A percentile compares a stretch with the other conserved stretches of the same genome.
Evolutionary conservation across 306 rosid genomes (phyloP).

Genomic region (Lathyrus aphaca): DNA sequence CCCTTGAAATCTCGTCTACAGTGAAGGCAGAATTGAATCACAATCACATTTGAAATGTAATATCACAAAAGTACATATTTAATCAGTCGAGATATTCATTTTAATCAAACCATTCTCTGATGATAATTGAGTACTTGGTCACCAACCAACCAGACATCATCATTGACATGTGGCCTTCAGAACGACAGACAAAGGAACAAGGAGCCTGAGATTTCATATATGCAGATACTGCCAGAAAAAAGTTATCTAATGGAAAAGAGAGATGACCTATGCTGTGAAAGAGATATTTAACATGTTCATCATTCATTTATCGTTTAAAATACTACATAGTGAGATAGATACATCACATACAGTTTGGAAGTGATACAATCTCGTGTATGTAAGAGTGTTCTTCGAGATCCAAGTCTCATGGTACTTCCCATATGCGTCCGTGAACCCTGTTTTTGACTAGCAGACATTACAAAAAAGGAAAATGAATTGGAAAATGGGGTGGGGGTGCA

Average conservation of each 20-base stretch:
- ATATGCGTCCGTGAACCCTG: slow-evolving; percentile 97
- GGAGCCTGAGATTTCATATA: no score
- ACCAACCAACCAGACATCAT: slow-evolving; percentile 22
- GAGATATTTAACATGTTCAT: slow-evolving; percentile 4
- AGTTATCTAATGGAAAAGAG: background rate
- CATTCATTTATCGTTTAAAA: slow-evolving; percentile 30
- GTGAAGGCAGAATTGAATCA: slow-evolving; percentile 11
- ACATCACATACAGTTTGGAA: slow-evolving; percentile 79
- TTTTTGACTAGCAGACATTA: slow-evolving; percentile 2
- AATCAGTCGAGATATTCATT: slow-evolving; percentile 8
- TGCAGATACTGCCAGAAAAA: no score
- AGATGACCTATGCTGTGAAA: slow-evolving; percentile 20
- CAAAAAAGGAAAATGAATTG: slow-evolving; percentile 13
- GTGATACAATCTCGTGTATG: slow-evolving; percentile 78
- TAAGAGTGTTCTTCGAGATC: slow-evolving; percentile 88
- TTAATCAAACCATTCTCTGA: background rate
- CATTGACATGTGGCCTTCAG: slow-evolving; percentile 14
- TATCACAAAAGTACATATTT: slow-evolving; percentile 24
- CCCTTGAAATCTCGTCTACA: slow-evolving; percentile 18
- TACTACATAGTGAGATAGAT: slow-evolving; percentile 34
- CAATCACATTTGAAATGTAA: slow-evolving; percentile 13
- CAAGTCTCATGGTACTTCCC: slow-evolving; percentile 99
- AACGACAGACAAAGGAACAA: slow-evolving; percentile 4
- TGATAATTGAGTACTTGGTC: slow-evolving; percentile 26
- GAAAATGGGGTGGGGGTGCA: background rate